These are phyloP conservation scores for Periconia sp. DNA, from an alignment of 2,329 filamentous ascomycete species.

Conservation along the genomic window DNA sequence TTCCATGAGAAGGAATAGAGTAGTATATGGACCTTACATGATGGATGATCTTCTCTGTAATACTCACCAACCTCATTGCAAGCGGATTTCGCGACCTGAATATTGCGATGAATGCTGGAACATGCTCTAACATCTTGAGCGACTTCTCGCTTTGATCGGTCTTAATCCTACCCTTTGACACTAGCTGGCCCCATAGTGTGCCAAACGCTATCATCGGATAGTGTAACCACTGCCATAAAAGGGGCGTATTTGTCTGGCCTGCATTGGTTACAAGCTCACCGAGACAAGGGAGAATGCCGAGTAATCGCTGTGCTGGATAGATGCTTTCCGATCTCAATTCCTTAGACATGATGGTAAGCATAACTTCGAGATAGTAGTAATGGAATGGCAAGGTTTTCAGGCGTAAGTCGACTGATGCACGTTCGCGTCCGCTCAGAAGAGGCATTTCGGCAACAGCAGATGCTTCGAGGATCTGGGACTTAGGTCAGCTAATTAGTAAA, in stretches of 20 bases:
- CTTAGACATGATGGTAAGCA: constrained; percentile 5
- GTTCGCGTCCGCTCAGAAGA: constrained; percentile 1
- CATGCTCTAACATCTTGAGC: constrained; percentile 2
- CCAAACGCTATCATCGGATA: constrained; percentile 9
- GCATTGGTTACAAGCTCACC: not conserved
- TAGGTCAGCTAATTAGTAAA: not conserved
- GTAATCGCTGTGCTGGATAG: constrained; percentile 4
- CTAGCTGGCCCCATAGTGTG: constrained; percentile 1
- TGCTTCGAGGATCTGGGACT: constrained; percentile 8
- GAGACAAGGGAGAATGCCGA: constrained; percentile 3
- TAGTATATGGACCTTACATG: constrained; percentile 6
- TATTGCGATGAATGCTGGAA: constrained; percentile 2
- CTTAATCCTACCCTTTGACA: not conserved
- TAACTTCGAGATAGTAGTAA: constrained; percentile 3
- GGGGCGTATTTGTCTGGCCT: not conserved
- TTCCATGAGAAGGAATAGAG: too few relatives aligned
- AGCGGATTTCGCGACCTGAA: constrained; percentile 2
- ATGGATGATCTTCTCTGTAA: constrained; percentile 6
- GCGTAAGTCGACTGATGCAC: constrained; percentile 1
- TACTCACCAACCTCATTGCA: constrained; percentile 2
- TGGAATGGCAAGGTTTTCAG: constrained; percentile 3
- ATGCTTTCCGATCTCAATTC: constrained; percentile 6
- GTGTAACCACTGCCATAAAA: constrained; percentile 9
- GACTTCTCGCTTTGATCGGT: constrained; percentile 1
- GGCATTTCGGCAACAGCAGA: constrained; percentile 7